Percentiles rank a stretch among this genome's conserved stretches.
Conservation (phyloP, 2,329 filamentous ascomycete species). For the Calonectria fujianensis region DNA sequence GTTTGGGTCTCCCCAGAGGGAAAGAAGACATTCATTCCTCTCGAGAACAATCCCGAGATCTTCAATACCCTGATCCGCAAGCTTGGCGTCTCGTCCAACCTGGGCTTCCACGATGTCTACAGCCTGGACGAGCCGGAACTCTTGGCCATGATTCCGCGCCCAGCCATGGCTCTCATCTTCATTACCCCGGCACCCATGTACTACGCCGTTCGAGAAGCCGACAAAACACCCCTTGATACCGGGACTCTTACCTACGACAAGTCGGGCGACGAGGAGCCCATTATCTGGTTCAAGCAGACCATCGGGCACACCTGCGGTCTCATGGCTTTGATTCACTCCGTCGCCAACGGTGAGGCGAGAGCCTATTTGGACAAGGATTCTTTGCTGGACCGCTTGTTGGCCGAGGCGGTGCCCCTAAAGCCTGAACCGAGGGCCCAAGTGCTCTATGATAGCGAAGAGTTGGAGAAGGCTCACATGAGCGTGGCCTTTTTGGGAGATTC, state of each 20-base stretch:
- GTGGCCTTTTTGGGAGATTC: constrained; percentile 83
- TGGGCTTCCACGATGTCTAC: constrained; percentile 89
- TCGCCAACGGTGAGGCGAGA: constrained; percentile 80
- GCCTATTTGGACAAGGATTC: constrained; percentile 72
- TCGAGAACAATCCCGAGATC: constrained; percentile 82
- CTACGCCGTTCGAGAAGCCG: constrained; percentile 61
- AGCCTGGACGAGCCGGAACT: constrained; percentile 85
- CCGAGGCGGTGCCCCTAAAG: constrained; percentile 74
- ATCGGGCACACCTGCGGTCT: constrained; percentile 89
- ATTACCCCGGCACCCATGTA: constrained; percentile 80
- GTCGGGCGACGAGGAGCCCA: constrained; percentile 72
- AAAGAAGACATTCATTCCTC: constrained; percentile 58
- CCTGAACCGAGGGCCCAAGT: constrained; percentile 57
- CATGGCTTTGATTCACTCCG: constrained; percentile 84
- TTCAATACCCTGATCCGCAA: constrained; percentile 83
- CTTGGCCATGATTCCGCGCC: constrained; percentile 82
- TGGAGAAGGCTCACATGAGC: constrained; percentile 84
- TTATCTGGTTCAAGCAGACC: constrained; percentile 90
- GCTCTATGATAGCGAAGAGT: constrained; percentile 80
- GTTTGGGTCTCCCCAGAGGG: constrained; percentile 4
- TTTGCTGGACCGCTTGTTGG: constrained; percentile 75
- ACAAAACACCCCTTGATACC: constrained; percentile 50
- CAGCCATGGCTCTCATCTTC: constrained; percentile 85
- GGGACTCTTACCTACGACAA: constrained; percentile 58
- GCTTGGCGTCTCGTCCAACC: constrained; percentile 79